Percentiles rank a stretch among this genome's conserved stretches.
These are phyloP conservation scores for Trapa bicornis DNA, from an alignment of 345 rosid species.

Conservation along the genomic window DNA sequence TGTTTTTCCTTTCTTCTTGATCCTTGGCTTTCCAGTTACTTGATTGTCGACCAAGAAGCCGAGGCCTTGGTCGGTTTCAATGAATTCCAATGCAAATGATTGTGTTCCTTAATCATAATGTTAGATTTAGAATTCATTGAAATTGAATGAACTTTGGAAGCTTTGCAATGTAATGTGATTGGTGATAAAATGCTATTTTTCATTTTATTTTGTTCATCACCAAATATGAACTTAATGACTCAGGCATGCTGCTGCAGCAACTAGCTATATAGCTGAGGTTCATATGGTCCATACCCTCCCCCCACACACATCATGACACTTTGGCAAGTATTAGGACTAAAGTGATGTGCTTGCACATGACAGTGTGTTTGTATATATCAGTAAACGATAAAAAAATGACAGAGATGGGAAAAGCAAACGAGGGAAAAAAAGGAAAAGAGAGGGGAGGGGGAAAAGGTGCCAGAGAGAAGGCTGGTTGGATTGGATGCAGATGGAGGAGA, in stretches of 20 bases:
- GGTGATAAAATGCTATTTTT: too few relatives aligned
- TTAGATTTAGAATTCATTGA: too few relatives aligned
- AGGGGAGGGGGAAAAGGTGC: not conserved
- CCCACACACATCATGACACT: not conserved
- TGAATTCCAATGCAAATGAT: not conserved
- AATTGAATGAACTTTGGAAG: too few relatives aligned
- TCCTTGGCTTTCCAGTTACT: not conserved
- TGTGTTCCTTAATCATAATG: not conserved
- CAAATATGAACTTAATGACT: not conserved
- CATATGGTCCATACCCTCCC: constrained; percentile 3
- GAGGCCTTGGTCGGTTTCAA: not conserved
- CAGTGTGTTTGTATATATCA: not conserved
- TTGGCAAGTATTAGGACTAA: not conserved
- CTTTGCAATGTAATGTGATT: too few relatives aligned
- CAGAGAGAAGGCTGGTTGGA: not conserved
- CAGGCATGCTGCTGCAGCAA: not conserved
- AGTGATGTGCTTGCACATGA: not conserved
- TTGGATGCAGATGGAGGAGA: not conserved
- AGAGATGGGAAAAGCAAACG: not conserved
- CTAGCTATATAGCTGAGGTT: not conserved
- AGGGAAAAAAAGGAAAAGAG: not conserved
- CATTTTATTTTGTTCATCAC: too few relatives aligned
- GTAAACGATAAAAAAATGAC: not conserved
- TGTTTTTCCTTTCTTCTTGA: not conserved
- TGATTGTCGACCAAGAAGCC: not conserved